Conservation (phyloP, 2,329 filamentous ascomycete genomes). For the Trichocomaceae sp. region DNA sequence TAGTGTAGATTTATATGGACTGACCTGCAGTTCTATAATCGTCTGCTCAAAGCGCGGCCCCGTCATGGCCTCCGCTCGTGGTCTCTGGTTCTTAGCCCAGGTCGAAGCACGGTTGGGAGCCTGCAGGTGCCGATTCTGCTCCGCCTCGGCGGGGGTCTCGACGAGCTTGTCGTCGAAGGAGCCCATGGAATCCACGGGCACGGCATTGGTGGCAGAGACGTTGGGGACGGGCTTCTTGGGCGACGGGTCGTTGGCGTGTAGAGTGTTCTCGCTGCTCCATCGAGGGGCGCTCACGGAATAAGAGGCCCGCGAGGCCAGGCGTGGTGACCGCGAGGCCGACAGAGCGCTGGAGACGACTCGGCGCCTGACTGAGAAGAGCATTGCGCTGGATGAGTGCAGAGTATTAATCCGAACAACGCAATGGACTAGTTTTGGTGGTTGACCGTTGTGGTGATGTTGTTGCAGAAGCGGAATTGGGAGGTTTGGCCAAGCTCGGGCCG, state of each 20-base stretch:
- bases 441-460: too few relatives aligned
- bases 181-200: slow-evolving; percentile 44
- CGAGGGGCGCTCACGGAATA: slow-evolving; percentile 41
- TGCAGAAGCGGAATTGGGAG: slow-evolving; percentile 25
- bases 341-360: slow-evolving; percentile 37
- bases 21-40: slow-evolving; percentile 83
- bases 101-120: slow-evolving; percentile 75
- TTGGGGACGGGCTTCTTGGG: slow-evolving; percentile 44
- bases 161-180: slow-evolving; percentile 41
- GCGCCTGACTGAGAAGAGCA: slow-evolving; percentile 42
- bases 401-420: slow-evolving; percentile 10
- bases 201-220: slow-evolving; percentile 57
- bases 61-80: slow-evolving; percentile 76
- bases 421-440: too few relatives aligned
- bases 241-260: slow-evolving; percentile 54
- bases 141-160: slow-evolving; percentile 51
- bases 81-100: slow-evolving; percentile 83
- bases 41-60: slow-evolving; percentile 97
- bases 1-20: too few relatives aligned
- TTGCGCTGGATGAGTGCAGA: slow-evolving; percentile 22
- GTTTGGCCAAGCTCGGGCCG: slow-evolving; percentile 25
- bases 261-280: slow-evolving; percentile 27
- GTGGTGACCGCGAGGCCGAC: slow-evolving; percentile 25
- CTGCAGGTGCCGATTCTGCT: slow-evolving; percentile 59
- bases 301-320: slow-evolving; percentile 24